Evolutionary conservation across 2,329 filamentous ascomycete genomes (phyloP), one percentile per base, ranked within the genome.

Genomic region (Diaporthe amygdali): DNA sequence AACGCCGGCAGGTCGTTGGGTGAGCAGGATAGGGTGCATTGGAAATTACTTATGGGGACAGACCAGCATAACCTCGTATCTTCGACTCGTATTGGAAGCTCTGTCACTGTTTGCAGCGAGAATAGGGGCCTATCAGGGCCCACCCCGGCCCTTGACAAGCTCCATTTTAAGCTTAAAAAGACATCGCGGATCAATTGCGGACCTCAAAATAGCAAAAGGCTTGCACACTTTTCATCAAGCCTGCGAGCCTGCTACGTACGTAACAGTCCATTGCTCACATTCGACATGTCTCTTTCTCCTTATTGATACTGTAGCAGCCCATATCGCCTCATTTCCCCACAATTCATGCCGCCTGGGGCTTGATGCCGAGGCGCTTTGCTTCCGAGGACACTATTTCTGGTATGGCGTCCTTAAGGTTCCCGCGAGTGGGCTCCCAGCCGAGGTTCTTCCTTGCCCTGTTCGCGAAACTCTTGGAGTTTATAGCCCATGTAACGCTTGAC

Each of bases 371-470:
- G 39, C 69, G 75, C 75, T 80, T 79, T 4, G 82, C 84, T 76
- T 86, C 84, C 0, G 67, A 66, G 5, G 77, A 74, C 10, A 87
- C 80, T 4, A 77, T 74, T 12, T 79, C 79, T 0, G 79, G 75
- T 39, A 87, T 79, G 41, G 81, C 81, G 9, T 84, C 83, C 75
- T 79, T 78, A 15, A 87, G 70, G 15, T 77, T 75, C 10, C 63
- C 71, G 0, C 75, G 80, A 70, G 79, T 80, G 1, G 84, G 80
- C 74, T 80, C 74, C 86, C 86, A 88, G 5, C 82, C 84, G 1
- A 88, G 78, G 67, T 84, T 84, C 78, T 84, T 85, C 67, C 75
- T 80, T 7, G 85, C 85, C 41, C 85, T 79, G 69, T 78, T 79
- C 10, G 82, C 81, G 25, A 82, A 79, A 30, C 84, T 79, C 77